These are phyloP conservation scores for Xylariaceae sp. DNA, from an alignment of 2,329 filamentous ascomycete species.

Conservation along the genomic window DNA sequence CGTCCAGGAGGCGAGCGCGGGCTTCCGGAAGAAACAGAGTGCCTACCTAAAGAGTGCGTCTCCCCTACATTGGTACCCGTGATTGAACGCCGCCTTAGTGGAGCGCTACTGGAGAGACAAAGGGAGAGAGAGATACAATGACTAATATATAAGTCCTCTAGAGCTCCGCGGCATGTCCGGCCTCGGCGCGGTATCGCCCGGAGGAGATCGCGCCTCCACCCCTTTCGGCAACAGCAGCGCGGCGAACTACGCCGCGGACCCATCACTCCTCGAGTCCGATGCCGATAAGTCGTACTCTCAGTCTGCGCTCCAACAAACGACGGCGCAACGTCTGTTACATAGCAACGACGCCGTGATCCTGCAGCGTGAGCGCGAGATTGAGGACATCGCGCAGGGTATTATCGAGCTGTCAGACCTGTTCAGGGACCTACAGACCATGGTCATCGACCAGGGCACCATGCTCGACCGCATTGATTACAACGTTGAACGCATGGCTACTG, in stretches of 20 bases:
- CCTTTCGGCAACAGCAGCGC: slow-evolving; percentile 49
- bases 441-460: slow-evolving; percentile 89
- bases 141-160: slow-evolving; percentile 44
- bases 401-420: slow-evolving; percentile 97
- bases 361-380: slow-evolving; percentile 94
- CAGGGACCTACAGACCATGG: slow-evolving; percentile 94
- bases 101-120: no score
- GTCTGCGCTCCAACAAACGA: slow-evolving; percentile 77
- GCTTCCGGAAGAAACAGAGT: slow-evolving; percentile 96
- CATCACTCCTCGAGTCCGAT: slow-evolving; percentile 90
- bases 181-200: slow-evolving; percentile 56
- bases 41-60: slow-evolving; percentile 87
- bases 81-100: no score
- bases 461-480: slow-evolving; percentile 97
- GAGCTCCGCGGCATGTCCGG: slow-evolving; percentile 77
- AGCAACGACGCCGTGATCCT: slow-evolving; percentile 84
- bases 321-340: slow-evolving; percentile 66
- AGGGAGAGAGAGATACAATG: not conserved
- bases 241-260: slow-evolving; percentile 71
- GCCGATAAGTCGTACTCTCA: slow-evolving; percentile 92
- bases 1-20: slow-evolving; percentile 89
- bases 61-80: no score
- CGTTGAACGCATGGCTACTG: slow-evolving; percentile 90
- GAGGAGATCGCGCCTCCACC: slow-evolving; percentile 59
- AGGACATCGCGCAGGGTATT: slow-evolving; percentile 96